Evolutionary conservation across 169 alveolate genomes (phyloP).

Genomic region (Plasmodium falciparum): DNA sequence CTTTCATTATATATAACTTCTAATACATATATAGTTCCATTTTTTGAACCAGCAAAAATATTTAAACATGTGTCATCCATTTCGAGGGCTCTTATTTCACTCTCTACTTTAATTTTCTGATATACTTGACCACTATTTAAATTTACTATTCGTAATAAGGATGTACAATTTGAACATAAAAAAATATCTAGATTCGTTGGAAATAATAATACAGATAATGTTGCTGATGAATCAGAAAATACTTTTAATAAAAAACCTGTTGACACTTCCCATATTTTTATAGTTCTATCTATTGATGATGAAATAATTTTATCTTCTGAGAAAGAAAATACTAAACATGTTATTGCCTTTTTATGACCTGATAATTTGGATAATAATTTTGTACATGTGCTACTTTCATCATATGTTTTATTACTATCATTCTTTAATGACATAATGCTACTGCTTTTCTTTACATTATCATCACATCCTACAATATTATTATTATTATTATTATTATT

Average conservation of each 20-base stretch:
- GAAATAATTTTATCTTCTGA: conserved; percentile 84
- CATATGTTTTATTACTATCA: background rate
- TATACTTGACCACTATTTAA: conserved; percentile 87
- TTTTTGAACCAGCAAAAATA: conserved; percentile 89
- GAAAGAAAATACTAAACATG: conserved; percentile 83
- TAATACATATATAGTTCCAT: conserved; percentile 86
- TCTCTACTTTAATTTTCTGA: conserved; percentile 88
- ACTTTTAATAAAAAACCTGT: conserved; percentile 88
- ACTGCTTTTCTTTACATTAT: background rate
- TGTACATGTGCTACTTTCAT: conserved; percentile 59
- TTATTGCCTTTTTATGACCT: conserved; percentile 84
- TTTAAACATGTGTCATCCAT: conserved; percentile 88
- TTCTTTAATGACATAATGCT: background rate
- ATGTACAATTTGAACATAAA: conserved; percentile 86
- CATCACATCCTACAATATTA: background rate
- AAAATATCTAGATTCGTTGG: conserved; percentile 82
- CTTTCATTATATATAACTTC: conserved; percentile 81
- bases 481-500: background rate
- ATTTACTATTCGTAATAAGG: conserved; percentile 87
- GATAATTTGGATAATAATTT: conserved; percentile 76
- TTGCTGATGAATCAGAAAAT: conserved; percentile 89
- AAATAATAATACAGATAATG: conserved; percentile 86
- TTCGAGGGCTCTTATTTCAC: conserved; percentile 87
- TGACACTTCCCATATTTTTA: conserved; percentile 89
- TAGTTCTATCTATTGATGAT: conserved; percentile 90